phyloP scores from a whole-genome alignment of 2,329 filamentous ascomycete species.

The Ascocoryne sarcoides region DNA sequence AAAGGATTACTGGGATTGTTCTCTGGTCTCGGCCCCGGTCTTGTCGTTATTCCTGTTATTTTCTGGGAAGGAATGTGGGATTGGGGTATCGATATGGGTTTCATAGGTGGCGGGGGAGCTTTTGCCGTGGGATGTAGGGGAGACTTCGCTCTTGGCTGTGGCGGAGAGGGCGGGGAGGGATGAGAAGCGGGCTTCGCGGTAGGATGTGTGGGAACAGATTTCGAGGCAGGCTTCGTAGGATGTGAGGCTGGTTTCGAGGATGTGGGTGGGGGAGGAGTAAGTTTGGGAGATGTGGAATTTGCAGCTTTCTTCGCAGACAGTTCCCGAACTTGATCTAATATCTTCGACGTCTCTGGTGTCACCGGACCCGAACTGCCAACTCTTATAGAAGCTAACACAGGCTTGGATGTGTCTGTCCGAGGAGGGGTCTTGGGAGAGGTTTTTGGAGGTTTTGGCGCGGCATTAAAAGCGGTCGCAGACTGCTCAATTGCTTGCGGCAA shows the following conservation, averaged over 20 bases:
- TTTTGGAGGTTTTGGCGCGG: constrained; percentile 1
- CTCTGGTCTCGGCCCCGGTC: too few species aligned
- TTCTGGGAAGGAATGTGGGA: constrained; percentile 10
- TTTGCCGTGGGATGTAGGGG: not conserved
- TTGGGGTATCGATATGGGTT: constrained; percentile 5
- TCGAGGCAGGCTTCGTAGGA: constrained; percentile 2
- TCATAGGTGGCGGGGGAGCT: constrained; percentile 4
- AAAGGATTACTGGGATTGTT: not conserved
- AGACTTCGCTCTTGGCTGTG: not conserved
- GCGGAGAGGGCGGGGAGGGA: not conserved
- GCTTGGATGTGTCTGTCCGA: too few species aligned
- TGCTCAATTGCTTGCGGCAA: constrained; percentile 5
- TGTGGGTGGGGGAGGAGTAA: not conserved
- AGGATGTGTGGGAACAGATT: not conserved
- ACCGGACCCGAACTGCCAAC: not conserved
- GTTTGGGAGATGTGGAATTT: not conserved
- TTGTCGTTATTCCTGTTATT: not conserved
- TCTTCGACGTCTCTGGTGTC: constrained; percentile 12
- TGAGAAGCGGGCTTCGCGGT: constrained; percentile 1
- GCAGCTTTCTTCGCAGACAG: constrained; percentile 8
- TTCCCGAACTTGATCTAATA: constrained; percentile 16
- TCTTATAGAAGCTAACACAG: constrained; percentile 1
- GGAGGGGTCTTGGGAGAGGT: not conserved
- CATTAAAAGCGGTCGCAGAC: not conserved
- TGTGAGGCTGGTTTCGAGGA: not conserved